phyloP scores from a whole-genome alignment of 2,329 filamentous ascomycete genomes.

The Aspergillus calidoustus region DNA sequence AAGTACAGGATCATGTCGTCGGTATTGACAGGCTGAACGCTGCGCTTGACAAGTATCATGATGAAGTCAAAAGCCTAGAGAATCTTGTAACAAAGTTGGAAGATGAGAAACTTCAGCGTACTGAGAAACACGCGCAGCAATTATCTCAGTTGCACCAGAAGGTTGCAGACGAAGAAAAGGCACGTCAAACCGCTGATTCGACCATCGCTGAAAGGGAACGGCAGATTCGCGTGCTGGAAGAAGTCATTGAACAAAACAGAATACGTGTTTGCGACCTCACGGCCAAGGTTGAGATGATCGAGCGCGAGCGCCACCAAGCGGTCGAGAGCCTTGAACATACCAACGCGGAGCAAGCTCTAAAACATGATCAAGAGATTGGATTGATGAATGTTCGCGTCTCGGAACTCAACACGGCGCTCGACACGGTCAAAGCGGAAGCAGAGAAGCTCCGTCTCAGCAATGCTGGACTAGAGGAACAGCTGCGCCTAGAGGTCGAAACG shows the following conservation, averaged over 20 bases:
- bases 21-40: constrained; percentile 48
- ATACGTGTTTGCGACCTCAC: constrained; percentile 40
- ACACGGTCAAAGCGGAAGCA: constrained; percentile 40
- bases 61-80: constrained; percentile 50
- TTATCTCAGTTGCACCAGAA: constrained; percentile 41
- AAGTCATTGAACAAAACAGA: constrained; percentile 40
- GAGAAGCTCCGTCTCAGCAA: constrained; percentile 43
- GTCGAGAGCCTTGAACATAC: constrained; percentile 31
- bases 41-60: constrained; percentile 49
- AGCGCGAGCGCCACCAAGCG: constrained; percentile 34
- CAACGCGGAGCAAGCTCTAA: constrained; percentile 28
- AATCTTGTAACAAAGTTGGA: constrained; percentile 48
- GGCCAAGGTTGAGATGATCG: constrained; percentile 39
- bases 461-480: constrained; percentile 40
- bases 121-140: constrained; percentile 34
- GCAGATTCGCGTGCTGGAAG: constrained; percentile 44
- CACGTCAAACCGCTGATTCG: constrained; percentile 40
- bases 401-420: constrained; percentile 45
- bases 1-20: constrained; percentile 45
- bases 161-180: constrained; percentile 38
- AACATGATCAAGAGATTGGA: constrained; percentile 42
- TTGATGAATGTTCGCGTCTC: constrained; percentile 48
- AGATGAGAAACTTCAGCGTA: constrained; percentile 38
- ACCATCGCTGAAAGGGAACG: constrained; percentile 39
- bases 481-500: constrained; percentile 43